phyloP scores from a whole-genome alignment of 495 filamentous ascomycete species.

The Wilcoxina mikolae region DNA sequence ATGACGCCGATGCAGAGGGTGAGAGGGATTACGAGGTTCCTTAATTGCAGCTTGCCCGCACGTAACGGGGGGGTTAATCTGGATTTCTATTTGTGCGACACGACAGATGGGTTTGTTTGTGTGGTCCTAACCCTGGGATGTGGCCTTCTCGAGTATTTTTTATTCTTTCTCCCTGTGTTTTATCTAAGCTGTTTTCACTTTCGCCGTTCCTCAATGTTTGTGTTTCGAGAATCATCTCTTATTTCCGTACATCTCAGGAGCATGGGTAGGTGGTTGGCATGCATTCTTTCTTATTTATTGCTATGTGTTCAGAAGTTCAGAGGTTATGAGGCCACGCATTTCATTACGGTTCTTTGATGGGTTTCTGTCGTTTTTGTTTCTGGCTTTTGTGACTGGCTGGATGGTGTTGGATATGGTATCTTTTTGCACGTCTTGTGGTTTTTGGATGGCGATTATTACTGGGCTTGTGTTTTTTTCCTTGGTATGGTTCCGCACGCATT shows the following conservation, averaged over 20 bases:
- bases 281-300: not conserved
- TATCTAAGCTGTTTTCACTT: not conserved
- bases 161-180: not conserved
- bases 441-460: not conserved
- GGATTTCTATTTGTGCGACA: not conserved
- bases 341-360: not conserved
- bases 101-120: not conserved
- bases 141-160: not conserved
- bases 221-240: not conserved
- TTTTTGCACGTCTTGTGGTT: too few species aligned
- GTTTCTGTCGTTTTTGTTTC: constrained; percentile 1
- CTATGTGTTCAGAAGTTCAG: not conserved
- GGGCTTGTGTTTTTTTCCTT: not conserved
- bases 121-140: not conserved
- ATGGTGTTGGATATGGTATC: constrained; percentile 2
- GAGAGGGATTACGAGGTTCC: constrained; percentile 43
- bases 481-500: not conserved
- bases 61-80: not conserved
- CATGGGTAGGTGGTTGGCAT: constrained; percentile 3
- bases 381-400: not conserved
- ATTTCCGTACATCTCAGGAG: not conserved
- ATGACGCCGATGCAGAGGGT: constrained; percentile 44
- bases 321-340: not conserved
- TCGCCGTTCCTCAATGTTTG: not conserved
- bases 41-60: not conserved